Base-by-base conservation (phyloP, 768 basidiomycete species). In the Agrocybe pediades region DNA sequence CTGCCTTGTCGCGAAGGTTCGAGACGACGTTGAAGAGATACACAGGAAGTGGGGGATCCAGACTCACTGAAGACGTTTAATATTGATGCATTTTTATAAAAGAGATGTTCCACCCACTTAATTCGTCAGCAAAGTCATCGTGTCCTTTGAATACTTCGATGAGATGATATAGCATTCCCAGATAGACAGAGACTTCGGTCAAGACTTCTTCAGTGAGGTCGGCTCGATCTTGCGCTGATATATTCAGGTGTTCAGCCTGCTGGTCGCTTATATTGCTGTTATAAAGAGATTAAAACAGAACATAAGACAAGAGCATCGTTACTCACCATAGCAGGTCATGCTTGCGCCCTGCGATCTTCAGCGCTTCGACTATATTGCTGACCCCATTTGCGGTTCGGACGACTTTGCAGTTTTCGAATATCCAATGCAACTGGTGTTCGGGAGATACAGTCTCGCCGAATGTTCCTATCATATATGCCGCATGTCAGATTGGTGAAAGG, bases 401-500 rank as follows among this genome's bases (percentile, higher is more conserved):
- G 17, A 91, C 77, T 67, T 90, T 92, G 67, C 90, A 90, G 66
- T 98, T 96, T 69, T 96, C 89, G 55, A 95, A 89, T 62, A 99
- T 90, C 88, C 94, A 95, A 59, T 95, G 92, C 33, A 98, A 74
- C 67, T 99, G 96, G 67, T 96, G 88, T 65, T 98, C 94, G 0
- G 94, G 90, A 19, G 93, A 93, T 9, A 84, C 83, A 0, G 94
- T 92, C 68, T 97, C 95, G 3, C 86, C 88, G 64, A 96, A 97
- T 4, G 91, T 90, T 29, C 94, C 94, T 95, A 41, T 26, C 21
- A 15, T 21, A 19, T 27, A 45, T n/a, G n/a, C n/a, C n/a, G n/a
- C n/a, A 39, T 23, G 29, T 26, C 15, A 48, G 39, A 25, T 36
- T 25, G 20, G 19, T 17, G 29, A 19, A 21, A 43, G 30, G 13